Conservation (phyloP, 768 basidiomycete genomes). For the Panaeolus papilionaceus region DNA sequence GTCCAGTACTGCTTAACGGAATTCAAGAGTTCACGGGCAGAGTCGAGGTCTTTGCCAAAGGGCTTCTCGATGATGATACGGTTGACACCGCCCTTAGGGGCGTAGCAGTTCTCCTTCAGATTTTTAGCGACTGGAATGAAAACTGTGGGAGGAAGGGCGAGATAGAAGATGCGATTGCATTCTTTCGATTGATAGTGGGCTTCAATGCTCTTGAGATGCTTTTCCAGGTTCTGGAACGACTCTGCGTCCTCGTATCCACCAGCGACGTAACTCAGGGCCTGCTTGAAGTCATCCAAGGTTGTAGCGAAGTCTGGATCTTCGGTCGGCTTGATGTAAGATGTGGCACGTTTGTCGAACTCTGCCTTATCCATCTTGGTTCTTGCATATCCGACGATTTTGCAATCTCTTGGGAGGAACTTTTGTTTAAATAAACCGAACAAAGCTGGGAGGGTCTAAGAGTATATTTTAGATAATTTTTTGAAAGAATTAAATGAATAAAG, state of each 20-base stretch:
- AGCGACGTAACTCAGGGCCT: conserved; percentile 78
- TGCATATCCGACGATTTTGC: conserved; percentile 95
- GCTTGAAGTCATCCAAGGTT: conserved; percentile 85
- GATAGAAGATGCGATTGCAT: conserved; percentile 91
- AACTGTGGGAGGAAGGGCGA: conserved; percentile 96
- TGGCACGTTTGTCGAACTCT: conserved; percentile 86
- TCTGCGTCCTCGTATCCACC: conserved; percentile 89
- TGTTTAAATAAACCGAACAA: conserved; percentile 88
- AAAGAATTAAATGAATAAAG: conserved; percentile 6
- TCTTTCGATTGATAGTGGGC: conserved; percentile 64
- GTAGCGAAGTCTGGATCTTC: conserved; percentile 62
- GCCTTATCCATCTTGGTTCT: conserved; percentile 90
- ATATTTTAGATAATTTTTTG: conserved; percentile 6
- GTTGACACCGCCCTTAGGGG: conserved; percentile 70
- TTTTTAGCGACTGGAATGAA: conserved; percentile 90
- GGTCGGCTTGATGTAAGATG: conserved; percentile 84
- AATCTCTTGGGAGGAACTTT: conserved; percentile 79
- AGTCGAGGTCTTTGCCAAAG: conserved; percentile 93
- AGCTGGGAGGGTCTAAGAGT: conserved; percentile 89
- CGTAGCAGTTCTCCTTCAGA: conserved; percentile 83
- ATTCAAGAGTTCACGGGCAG: conserved; percentile 77
- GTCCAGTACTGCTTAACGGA: conserved; percentile 88
- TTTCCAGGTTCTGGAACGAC: conserved; percentile 79
- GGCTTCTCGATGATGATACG: conserved; percentile 98
- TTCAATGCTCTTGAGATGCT: conserved; percentile 82